Conservation (phyloP, 306 rosid genomes). For the Cucumis cinereus region DNA sequence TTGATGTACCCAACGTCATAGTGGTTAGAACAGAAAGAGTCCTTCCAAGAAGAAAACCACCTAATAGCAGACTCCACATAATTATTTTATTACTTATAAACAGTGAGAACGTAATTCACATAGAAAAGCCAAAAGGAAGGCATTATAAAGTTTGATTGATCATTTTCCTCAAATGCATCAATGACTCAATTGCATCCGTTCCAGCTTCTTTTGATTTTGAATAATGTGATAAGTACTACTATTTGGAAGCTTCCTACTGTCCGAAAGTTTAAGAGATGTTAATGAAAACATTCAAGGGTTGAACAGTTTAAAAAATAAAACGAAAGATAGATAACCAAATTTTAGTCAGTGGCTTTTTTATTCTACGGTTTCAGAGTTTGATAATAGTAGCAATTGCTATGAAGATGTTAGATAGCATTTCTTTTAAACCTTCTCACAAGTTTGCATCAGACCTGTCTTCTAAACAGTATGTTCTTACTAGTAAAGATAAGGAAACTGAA, state of each 20-base stretch:
- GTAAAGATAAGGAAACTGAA: not conserved
- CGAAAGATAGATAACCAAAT: not conserved
- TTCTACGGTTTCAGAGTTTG: not conserved
- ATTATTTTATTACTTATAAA: not conserved
- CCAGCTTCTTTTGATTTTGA: conserved; percentile 1
- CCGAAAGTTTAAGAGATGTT: not conserved
- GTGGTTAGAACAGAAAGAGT: conserved; percentile 84
- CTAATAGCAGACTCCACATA: conserved; percentile 30
- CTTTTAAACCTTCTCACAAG: not conserved
- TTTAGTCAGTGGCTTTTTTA: not conserved
- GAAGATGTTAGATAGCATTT: not conserved
- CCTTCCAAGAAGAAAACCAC: conserved; percentile 89
- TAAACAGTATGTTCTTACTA: not conserved
- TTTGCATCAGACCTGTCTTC: not conserved
- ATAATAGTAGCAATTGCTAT: not conserved
- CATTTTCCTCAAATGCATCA: not conserved
- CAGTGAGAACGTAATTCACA: not conserved
- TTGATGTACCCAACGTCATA: conserved; percentile 78
- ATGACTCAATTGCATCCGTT: not conserved
- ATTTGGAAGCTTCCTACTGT: not conserved
- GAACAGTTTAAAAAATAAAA: not conserved
- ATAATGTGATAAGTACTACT: not conserved
- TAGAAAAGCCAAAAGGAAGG: not conserved
- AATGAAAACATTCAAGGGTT: not conserved
- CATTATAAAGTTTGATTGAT: not conserved